A percentile compares a stretch with the other conserved stretches of the same genome.
These are phyloP conservation scores for Fonsecaea pugnacius DNA, from an alignment of 2,329 filamentous ascomycete genomes.

Conservation along the genomic window DNA sequence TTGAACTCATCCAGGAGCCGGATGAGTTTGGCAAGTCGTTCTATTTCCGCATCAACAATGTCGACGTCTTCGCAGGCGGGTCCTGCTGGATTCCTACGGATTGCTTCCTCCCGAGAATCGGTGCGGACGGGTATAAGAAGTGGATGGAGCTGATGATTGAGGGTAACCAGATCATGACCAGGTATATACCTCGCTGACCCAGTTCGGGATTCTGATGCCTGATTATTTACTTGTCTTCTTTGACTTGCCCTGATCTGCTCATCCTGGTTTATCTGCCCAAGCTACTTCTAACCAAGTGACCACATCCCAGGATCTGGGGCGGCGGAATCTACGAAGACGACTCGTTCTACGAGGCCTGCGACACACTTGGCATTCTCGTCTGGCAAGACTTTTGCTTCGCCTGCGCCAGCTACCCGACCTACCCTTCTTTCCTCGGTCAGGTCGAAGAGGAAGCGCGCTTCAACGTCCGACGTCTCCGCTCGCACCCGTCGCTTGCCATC, in stretches of 20 bases:
- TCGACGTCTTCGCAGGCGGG: constrained; percentile 69
- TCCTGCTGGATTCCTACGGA: constrained; percentile 71
- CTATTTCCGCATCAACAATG: constrained; percentile 67
- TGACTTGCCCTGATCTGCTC: too few species aligned
- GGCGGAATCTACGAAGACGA: constrained; percentile 79
- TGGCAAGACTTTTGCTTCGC: constrained; percentile 90
- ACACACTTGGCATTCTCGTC: constrained; percentile 77
- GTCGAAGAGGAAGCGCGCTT: constrained; percentile 68
- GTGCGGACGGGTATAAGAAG: constrained; percentile 57
- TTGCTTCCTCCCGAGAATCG: constrained; percentile 62
- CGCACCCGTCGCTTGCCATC: constrained; percentile 85
- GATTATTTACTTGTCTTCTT: not conserved
- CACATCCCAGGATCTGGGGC: constrained; percentile 63
- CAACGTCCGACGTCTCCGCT: constrained; percentile 71
- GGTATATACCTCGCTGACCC: constrained; percentile 5
- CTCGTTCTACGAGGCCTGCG: constrained; percentile 74
- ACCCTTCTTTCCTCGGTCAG: constrained; percentile 64
- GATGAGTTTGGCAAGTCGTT: constrained; percentile 65
- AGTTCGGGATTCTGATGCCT: not conserved
- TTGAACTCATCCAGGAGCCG: constrained; percentile 48
- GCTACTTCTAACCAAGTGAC: not conserved
- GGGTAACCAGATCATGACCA: constrained; percentile 66
- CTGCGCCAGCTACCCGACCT: constrained; percentile 74
- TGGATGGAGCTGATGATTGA: constrained; percentile 65
- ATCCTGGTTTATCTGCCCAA: not conserved